Evolutionary conservation across 1,284 basidiomycete genomes (phyloP), one percentile per base, ranked within the genome.

Genomic region (Apiotrichum gamsii): DNA sequence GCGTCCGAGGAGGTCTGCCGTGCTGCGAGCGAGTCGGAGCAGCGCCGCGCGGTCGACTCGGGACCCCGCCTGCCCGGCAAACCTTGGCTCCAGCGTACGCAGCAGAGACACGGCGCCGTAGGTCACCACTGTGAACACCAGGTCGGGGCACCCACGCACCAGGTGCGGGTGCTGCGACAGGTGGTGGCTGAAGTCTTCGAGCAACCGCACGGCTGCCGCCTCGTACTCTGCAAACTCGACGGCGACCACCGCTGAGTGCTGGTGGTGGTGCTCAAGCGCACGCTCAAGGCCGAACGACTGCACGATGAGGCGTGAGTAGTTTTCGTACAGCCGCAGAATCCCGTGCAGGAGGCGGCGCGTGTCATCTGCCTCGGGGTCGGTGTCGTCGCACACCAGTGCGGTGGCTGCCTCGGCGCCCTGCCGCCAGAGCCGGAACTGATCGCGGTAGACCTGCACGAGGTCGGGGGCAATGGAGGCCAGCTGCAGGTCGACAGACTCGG

Each of bases 81-180:
- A 51, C 4, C 45, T 52, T 11, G 49, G 23, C 32, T 56, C 51
- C 2, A 52, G 43, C 8, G 43, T 28, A 19, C 57, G 48, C 14
- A 67, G 45, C 0, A 64, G 41, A 3, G 64, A 64, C 1, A 59
- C 57, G 5, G 58, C 57, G 4, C 59, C 64, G 34, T 64, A 67
- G 11, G 62, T 64, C 2, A 64, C 44, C 24, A 51, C 56, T 1
- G 58, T 64, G 41, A 57, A 58, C 2, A 58, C 45, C 28, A 63
- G 59, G 31, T 67, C 64, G 4, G 62, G 62, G 25, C 54, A 54
- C 13, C 64, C 57, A 18, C 58, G 55, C 10, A 40, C 47, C 11
- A 53, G 33, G 18, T 46, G 39, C 3, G 47, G 21, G n/a, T n/a
- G n/a, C n/a, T 2, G 31, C 19, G 60, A 52, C 14, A 55, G 44